Conservation (phyloP, 2,329 filamentous ascomycete species). For the Fusarium poae region DNA sequence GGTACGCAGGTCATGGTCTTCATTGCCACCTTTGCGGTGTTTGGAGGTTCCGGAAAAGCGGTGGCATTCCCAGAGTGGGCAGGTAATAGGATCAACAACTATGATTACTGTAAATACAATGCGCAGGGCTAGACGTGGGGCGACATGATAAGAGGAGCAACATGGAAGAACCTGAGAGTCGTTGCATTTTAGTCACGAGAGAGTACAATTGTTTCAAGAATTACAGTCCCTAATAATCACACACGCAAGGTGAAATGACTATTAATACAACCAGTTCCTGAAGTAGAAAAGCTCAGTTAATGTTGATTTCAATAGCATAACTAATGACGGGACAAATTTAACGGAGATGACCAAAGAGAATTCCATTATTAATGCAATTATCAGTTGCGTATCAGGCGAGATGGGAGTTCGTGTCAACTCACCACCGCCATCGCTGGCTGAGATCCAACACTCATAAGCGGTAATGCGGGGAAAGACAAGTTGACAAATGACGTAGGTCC, state of each 20-base stretch:
- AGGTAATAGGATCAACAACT: constrained; percentile 59
- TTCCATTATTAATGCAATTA: too few relatives aligned
- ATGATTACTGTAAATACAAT: constrained; percentile 18
- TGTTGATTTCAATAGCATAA: neutral
- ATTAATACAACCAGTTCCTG: neutral
- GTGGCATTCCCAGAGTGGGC: constrained; percentile 65
- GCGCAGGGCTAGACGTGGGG: neutral
- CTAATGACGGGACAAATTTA: too few relatives aligned
- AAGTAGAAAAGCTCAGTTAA: neutral
- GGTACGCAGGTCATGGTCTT: constrained; percentile 63
- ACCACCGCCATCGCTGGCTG: too few relatives aligned
- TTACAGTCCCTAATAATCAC: neutral
- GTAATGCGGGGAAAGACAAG: neutral
- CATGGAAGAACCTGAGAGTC: neutral
- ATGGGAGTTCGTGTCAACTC: neutral
- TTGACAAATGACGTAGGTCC: neutral
- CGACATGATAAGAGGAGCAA: neutral
- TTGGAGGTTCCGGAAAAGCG: constrained; percentile 61
- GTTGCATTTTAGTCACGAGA: neutral
- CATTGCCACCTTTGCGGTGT: constrained; percentile 67
- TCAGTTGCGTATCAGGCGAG: too few relatives aligned
- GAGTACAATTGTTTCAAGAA: neutral
- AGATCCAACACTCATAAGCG: too few relatives aligned
- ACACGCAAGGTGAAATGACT: neutral
- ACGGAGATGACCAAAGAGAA: neutral